These are phyloP conservation scores for Malania oleifera DNA, from an alignment of 164 flowering plant species.

Conservation along the genomic window DNA sequence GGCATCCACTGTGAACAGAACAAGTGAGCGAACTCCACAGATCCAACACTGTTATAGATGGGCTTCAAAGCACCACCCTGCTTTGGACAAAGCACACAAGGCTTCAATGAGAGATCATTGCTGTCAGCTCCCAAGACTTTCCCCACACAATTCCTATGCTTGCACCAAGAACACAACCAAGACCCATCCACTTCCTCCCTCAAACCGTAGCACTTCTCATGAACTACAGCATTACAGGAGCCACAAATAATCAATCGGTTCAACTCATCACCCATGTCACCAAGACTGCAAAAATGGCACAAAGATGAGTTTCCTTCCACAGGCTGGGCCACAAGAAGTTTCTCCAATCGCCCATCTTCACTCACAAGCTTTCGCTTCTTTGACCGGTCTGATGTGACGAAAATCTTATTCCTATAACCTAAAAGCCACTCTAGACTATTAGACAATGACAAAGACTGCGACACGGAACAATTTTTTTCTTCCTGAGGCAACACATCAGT, in stretches of 20 bases:
- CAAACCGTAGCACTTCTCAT: constrained; percentile 88
- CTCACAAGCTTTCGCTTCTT: constrained; percentile 87
- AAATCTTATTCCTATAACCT: constrained; percentile 59
- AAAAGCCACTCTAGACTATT: constrained; percentile 64
- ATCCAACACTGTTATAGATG: constrained; percentile 24
- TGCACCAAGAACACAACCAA: constrained; percentile 93
- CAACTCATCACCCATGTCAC: constrained; percentile 31
- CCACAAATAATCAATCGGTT: constrained; percentile 53
- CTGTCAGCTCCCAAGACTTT: constrained; percentile 6
- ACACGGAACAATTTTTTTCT: constrained; percentile 12
- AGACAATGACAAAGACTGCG: constrained; percentile 15
- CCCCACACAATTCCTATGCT: constrained; percentile 24
- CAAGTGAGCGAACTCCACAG: constrained; percentile 64
- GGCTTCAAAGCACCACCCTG: constrained; percentile 85
- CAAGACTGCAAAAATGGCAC: constrained; percentile 68
- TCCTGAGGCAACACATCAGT: constrained; percentile 12
- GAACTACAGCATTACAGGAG: constrained; percentile 69
- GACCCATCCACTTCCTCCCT: constrained; percentile 33
- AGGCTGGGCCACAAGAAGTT: constrained; percentile 42
- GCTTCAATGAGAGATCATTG: constrained; percentile 14
- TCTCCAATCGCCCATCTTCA: constrained; percentile 66
- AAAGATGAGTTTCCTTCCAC: constrained; percentile 37
- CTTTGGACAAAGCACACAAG: constrained; percentile 82
- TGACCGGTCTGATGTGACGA: constrained; percentile 60
- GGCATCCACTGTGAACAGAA: constrained; percentile 92